A percentile compares a stretch with the other conserved stretches of the same genome.
Evolutionary conservation across 1,284 basidiomycete species (phyloP).

Genomic region (Boletus smithii): DNA sequence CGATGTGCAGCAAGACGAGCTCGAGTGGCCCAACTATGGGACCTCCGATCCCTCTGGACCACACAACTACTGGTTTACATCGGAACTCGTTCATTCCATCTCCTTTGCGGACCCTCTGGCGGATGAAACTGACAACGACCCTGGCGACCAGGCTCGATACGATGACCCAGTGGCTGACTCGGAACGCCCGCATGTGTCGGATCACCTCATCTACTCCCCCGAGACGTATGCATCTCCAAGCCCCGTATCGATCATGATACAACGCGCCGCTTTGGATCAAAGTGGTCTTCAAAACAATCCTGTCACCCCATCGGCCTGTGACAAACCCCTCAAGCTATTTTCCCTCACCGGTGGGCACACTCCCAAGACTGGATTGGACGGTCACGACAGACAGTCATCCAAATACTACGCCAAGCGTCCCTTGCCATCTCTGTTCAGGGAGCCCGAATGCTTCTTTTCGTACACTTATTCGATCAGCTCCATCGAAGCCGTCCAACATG

Average conservation of each 20-base stretch:
- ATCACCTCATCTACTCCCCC: constrained; percentile 5
- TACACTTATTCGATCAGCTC: constrained; percentile 9
- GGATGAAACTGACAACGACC: background rate
- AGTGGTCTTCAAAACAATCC: background rate
- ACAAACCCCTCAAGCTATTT: constrained; percentile 8
- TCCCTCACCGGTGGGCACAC: constrained; percentile 3
- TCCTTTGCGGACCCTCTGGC: background rate
- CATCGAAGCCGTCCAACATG: constrained; percentile 10
- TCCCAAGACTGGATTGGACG: constrained; percentile 11
- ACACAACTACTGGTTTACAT: background rate
- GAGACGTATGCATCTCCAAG: constrained; percentile 15
- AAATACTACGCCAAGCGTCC: constrained; percentile 9
- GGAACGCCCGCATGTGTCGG: background rate
- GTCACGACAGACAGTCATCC: constrained; percentile 8
- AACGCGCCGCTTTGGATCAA: constrained; percentile 13
- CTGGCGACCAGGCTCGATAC: background rate
- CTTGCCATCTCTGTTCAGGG: background rate
- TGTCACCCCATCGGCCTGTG: background rate
- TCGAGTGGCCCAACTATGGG: background rate
- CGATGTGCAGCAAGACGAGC: background rate
- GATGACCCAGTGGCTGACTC: background rate
- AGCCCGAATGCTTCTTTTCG: background rate
- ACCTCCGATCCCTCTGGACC: background rate
- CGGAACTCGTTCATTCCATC: background rate
- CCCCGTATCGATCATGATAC: constrained; percentile 18